Evolutionary conservation across 345 rosid species (phyloP), one percentile per base, ranked within the genome.

Genomic region (Dipteronia dyeriana): DNA sequence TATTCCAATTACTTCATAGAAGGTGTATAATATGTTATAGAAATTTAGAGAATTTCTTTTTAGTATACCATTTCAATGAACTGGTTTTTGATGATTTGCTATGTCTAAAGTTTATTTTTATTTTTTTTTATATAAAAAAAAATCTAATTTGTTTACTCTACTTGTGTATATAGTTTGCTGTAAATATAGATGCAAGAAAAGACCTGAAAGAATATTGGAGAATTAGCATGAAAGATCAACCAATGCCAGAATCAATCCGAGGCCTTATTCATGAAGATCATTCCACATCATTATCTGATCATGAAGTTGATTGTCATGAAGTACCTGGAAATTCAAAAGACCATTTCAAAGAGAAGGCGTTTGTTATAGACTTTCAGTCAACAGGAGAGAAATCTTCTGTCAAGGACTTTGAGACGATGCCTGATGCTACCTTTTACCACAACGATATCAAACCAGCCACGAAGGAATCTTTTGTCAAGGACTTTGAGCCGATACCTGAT

Each of bases 201-300:
- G n/a, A n/a, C n/a, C n/a, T n/a, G n/a, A 62, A 73, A 4, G 70
- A 51, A 23, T 76, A 76, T 12, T 77, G 80, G 80, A 66, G 57
- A 47, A 56, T 11, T 34, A 39, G 10, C 5, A 61, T 25, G 69
- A 29, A 81, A 19, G 70, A 67, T 41, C 71, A 76, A 38, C 45
- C 41, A 0, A 65, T 80, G 49, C 64, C 76, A 31, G 73, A 81
- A 73, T 38, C 83, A 49, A 17, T 59, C 20, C 38, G 41, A 70
- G 61, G 68, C 25, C 66, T 43, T 10, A 43, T 68, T 23, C 60
- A 4, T 2, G 20, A 1, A 2, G 34, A 39, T 20, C 12, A n/a
- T 22, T 2, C 66, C 64, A 0, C 38, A 16, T 26, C 63, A n/a
- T n/a, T n/a, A n/a, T n/a, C n/a, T n/a, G n/a, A n/a, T 29, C 4